Evolutionary conservation across 495 filamentous ascomycete genomes (phyloP), one percentile per base, ranked within the genome.

Genomic region (Chaetomium fimeti): DNA sequence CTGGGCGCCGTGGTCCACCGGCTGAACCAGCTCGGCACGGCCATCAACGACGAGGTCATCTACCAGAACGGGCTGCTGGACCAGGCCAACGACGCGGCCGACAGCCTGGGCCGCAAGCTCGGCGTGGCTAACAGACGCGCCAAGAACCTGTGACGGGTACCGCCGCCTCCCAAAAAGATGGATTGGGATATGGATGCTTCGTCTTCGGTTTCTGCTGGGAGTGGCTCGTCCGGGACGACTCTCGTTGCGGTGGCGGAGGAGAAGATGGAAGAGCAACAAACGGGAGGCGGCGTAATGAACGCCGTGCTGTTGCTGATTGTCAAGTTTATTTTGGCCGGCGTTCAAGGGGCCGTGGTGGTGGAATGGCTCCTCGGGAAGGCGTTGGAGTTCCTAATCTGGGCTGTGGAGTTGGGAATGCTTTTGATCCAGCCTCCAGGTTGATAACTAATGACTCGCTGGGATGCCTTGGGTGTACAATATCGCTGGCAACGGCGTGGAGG

Each of bases 21-120:
- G 68, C 91, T 97, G 82, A 88, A 84, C 76, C 91, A 96, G 80
- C 86, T 98, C 79, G 94, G 92, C 0, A 76, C 90, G 54, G 84
- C 85, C 51, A 97, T 98, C 65, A 84, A 93, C 69, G 85, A 90
- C 64, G 95, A 98, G 78, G 77, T 98, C 71, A 86, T 88, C 70
- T 73, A 88, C 60, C 94, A 98, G 81, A 93, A 88, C 72, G 85
- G 88, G 69, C 83, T 96, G 85, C 77, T 98, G 67, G 83, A 83
- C 28, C 67, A 89, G 74, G 70, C 93, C 42, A 89, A 93, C 74
- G 81, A 89, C 70, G 91, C 96, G 80, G 84, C 85, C 5, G 87
- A 89, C 64, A 76, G 87, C 56, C 76, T 94, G 52, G 83, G 84
- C 55, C 82, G 83, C 68, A 98, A 98, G 83, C 77, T 97, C 61